Percentiles rank a stretch among this genome's conserved stretches.
Conservation (phyloP, 306 rosid genomes). For the Dryas octopetala region DNA sequence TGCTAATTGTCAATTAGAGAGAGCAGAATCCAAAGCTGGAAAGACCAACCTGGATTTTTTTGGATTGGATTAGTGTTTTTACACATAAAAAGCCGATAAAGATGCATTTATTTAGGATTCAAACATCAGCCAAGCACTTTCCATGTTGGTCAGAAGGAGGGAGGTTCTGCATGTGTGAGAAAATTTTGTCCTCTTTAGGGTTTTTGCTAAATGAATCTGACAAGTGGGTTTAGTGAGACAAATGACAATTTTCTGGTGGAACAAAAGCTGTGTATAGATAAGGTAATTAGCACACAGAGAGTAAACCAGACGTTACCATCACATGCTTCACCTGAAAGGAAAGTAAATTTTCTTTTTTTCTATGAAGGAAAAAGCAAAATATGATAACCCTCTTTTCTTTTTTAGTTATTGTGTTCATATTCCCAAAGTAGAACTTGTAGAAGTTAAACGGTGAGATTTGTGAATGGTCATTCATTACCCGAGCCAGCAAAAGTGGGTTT, state of each 20-base stretch:
- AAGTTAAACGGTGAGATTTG: too few relatives aligned
- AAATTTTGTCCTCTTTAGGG: not conserved
- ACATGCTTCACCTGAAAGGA: conserved; percentile 32
- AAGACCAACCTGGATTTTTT: not conserved
- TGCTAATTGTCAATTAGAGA: not conserved
- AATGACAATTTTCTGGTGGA: not conserved
- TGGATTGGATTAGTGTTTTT: not conserved
- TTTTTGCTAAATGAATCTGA: not conserved
- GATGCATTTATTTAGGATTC: not conserved
- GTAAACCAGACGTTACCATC: conserved; percentile 15
- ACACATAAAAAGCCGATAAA: not conserved
- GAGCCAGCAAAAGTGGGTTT: too few relatives aligned
- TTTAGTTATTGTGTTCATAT: too few relatives aligned
- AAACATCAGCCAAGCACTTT: not conserved
- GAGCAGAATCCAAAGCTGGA: not conserved
- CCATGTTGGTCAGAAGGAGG: not conserved
- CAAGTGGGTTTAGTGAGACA: not conserved
- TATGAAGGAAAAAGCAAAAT: too few relatives aligned
- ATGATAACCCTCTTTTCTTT: too few relatives aligned
- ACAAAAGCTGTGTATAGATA: not conserved
- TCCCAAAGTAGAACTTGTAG: too few relatives aligned
- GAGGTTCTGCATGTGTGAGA: not conserved
- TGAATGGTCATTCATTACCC: too few relatives aligned
- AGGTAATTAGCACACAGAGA: not conserved
- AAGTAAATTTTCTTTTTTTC: conserved; percentile 13